Evolutionary conservation across 768 basidiomycete genomes (phyloP), one percentile per base, ranked within the genome.

Genomic region (Tulasnella sp.): DNA sequence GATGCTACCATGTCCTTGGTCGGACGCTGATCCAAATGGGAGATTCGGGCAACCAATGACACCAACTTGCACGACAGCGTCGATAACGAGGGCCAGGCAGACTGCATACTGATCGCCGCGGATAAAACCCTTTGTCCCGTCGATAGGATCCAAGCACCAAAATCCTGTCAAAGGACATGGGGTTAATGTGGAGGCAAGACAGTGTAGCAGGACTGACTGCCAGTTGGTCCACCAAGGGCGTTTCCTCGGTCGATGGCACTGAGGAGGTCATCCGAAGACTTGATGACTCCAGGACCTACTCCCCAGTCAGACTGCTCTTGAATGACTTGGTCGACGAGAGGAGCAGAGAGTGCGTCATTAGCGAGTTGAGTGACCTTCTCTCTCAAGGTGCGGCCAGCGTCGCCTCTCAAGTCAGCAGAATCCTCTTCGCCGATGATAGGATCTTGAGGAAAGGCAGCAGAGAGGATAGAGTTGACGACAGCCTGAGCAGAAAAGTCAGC

Each of bases 351-450:
- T 0, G 84, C 80, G 35, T 88, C 85, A 65, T 88, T 91, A 2
- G 91, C 87, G 27, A 99, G 81, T 32, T 77, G 70, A 40, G 88
- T 76, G 59, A 98, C 86, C 40, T 86, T 78, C 23, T 79, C 72
- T 35, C 79, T 66, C 50, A 92, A 69, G 0, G 62, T 64, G 7
- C 60, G 63, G 2, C 72, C 71, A 40, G 71, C 69, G 25, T 40
- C 21, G 1, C 65, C 67, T 6, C 85, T 78, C 17, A 98, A 70
- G 52, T 90, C 87, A 0, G 79, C 73, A 0, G 94, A 83, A 67
- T 96, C 90, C 69, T 99, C 94, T 69, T 99, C 96, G 31, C 93
- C 96, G 36, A 98, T 83, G 65, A 98, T 88, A 7, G 78, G 78
- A 69, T 97, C 92, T 0, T 74, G 63, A 0, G 93, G 94, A 70